These are phyloP conservation scores for Centella asiatica DNA, from an alignment of 129 eudicot genomes.

Conservation along the genomic window DNA sequence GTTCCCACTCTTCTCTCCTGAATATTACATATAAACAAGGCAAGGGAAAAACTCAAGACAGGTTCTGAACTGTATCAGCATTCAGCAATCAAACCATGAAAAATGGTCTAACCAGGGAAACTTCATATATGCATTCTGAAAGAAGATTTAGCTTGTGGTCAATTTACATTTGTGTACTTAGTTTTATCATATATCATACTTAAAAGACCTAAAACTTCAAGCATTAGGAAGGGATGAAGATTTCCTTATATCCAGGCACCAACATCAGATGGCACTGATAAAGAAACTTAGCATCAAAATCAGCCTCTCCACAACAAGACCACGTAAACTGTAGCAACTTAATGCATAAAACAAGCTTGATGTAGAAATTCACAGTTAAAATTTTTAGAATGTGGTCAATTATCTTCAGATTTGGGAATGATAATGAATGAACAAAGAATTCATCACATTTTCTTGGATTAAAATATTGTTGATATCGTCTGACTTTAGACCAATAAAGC, in stretches of 20 bases:
- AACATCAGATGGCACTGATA: neutral
- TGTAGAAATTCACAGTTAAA: too few relatives aligned
- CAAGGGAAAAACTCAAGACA: neutral
- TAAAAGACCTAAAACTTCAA: neutral
- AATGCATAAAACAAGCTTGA: neutral
- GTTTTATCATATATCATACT: neutral
- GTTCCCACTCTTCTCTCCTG: conserved; percentile 86
- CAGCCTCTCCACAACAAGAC: neutral
- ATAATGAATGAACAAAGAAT: neutral
- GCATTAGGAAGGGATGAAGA: neutral
- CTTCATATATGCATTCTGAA: neutral
- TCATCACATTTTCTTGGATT: neutral
- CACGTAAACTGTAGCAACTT: neutral
- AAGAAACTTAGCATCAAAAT: neutral
- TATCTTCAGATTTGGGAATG: neutral
- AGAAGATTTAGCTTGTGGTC: neutral
- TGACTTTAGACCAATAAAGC: neutral
- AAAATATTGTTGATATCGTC: too few relatives aligned
- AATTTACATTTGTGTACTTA: neutral
- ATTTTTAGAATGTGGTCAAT: neutral
- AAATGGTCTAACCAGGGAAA: neutral
- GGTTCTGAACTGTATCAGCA: neutral
- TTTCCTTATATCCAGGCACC: neutral
- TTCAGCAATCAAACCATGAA: neutral
- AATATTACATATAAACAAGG: neutral